phyloP scores from a whole-genome alignment of 768 basidiomycete species.

The Hericium coralloides region DNA sequence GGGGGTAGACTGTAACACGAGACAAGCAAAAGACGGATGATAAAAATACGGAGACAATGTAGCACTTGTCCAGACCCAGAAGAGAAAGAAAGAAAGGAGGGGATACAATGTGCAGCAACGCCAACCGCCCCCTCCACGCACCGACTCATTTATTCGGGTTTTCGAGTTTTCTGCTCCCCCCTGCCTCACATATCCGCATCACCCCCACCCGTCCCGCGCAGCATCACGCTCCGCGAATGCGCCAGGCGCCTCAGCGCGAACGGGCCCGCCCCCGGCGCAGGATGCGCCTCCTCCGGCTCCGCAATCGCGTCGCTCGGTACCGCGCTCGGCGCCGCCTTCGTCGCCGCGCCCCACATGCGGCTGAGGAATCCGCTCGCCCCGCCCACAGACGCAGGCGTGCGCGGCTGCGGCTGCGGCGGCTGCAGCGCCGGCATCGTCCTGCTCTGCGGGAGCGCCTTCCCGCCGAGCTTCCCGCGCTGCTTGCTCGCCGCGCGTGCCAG shows the following conservation, averaged over 20 bases:
- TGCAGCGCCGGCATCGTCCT: constrained; percentile 18
- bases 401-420: neutral
- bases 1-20: neutral
- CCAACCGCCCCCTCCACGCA: neutral
- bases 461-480: neutral
- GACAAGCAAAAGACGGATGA: neutral
- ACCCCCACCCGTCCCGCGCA: constrained; percentile 21
- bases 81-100: neutral
- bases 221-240: constrained; percentile 36
- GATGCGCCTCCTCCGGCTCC: constrained; percentile 13
- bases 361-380: constrained; percentile 44
- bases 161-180: neutral
- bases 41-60: neutral
- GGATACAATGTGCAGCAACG: neutral
- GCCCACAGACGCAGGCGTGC: neutral
- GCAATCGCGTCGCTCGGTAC: constrained; percentile 10
- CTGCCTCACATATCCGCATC: neutral
- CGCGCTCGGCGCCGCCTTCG: constrained; percentile 19
- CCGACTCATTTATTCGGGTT: neutral
- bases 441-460: constrained; percentile 13
- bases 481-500: neutral
- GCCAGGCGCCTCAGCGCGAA: constrained; percentile 31
- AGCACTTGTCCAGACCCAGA: neutral
- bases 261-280: constrained; percentile 20
- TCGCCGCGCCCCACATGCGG: constrained; percentile 68